Evolutionary conservation across 1,139 yeast species (phyloP).

Genomic region (Saccharomyces pastorianus): DNA sequence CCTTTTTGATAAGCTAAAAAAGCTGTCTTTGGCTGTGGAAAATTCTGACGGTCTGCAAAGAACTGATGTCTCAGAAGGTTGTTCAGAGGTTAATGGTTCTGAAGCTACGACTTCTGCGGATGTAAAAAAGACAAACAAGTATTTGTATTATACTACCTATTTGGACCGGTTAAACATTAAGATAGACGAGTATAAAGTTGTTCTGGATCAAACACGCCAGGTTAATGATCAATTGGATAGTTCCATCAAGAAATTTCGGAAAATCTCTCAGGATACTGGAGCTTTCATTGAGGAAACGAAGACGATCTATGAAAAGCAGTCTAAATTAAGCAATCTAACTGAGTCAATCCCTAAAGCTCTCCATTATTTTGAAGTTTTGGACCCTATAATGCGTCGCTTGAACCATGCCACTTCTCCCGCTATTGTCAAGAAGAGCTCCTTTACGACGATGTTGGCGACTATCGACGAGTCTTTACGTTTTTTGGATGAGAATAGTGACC

Average conservation of each 20-base stretch:
- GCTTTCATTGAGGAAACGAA: constrained; percentile 30
- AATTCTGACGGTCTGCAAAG: not conserved
- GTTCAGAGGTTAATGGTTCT: not conserved
- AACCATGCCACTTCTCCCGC: constrained; percentile 47
- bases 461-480: constrained; percentile 54
- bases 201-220: constrained; percentile 15
- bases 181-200: constrained; percentile 15
- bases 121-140: constrained; percentile 5
- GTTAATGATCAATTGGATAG: constrained; percentile 15
- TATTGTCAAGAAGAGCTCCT: constrained; percentile 51
- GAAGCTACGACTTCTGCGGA: not conserved
- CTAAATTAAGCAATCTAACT: constrained; percentile 38
- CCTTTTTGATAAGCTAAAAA: constrained; percentile 19
- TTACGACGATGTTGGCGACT: constrained; percentile 45
- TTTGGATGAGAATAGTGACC: constrained; percentile 41
- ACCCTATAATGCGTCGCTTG: constrained; percentile 57
- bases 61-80: not conserved
- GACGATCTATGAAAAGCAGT: constrained; percentile 45
- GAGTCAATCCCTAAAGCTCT: constrained; percentile 47
- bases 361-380: constrained; percentile 59
- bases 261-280: constrained; percentile 13
- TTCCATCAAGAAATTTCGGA: constrained; percentile 15
- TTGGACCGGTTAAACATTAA: constrained; percentile 17
- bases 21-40: constrained; percentile 13
- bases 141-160: constrained; percentile 15